phyloP scores from a whole-genome alignment of 352 stramenopile genomes.

The Elongisporangium anandrum region DNA sequence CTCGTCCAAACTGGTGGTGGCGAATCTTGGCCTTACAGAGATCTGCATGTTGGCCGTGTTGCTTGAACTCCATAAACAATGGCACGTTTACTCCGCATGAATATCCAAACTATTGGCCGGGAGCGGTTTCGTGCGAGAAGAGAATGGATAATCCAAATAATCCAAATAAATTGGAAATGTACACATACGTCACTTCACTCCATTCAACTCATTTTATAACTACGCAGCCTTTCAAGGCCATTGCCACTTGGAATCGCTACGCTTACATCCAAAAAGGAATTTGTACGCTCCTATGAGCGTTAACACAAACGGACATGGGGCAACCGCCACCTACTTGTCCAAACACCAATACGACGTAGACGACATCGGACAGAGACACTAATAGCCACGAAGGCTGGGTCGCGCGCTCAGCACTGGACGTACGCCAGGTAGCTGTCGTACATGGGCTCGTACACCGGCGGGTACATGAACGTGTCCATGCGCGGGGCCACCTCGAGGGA shows the following conservation, averaged over 20 bases:
- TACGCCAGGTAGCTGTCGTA: constrained; percentile 16
- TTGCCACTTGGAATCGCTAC: not conserved
- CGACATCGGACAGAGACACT: constrained; percentile 9
- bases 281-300: not conserved
- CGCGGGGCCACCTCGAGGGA: constrained; percentile 26
- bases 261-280: not conserved
- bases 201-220: not conserved
- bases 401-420: not conserved
- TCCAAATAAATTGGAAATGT: not conserved
- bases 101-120: not conserved
- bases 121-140: not conserved
- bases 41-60: not conserved
- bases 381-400: not conserved
- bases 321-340: constrained; percentile 4
- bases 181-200: not conserved
- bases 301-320: constrained; percentile 1
- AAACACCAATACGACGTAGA: not conserved
- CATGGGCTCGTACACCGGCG: constrained; percentile 23
- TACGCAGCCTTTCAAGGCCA: not conserved
- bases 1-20: not conserved
- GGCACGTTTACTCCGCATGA: not conserved
- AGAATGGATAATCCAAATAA: too few species aligned
- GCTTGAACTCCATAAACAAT: not conserved
- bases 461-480: constrained; percentile 3
- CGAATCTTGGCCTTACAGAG: not conserved